A percentile compares a stretch with the other conserved stretches of the same genome.
Evolutionary conservation across 75 land plant species (phyloP).

Genomic region (Sequoia sempervirens): DNA sequence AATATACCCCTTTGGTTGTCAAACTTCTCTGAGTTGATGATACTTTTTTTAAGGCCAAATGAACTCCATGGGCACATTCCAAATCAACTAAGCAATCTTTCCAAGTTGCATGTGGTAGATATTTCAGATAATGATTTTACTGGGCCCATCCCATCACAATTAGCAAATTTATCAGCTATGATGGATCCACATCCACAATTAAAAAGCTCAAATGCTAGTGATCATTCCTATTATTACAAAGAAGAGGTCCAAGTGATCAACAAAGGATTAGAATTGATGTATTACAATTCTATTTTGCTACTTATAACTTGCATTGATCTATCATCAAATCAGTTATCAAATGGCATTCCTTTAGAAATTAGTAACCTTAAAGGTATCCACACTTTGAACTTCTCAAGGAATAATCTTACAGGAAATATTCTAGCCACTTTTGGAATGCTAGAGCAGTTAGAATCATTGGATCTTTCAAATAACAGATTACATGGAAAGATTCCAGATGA

Average conservation of each 20-base stretch:
- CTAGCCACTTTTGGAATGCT: background rate
- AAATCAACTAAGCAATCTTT: too few species aligned
- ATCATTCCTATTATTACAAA: background rate
- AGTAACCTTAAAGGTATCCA: background rate
- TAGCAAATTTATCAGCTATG: too few species aligned
- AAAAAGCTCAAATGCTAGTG: too few species aligned
- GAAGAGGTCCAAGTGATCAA: background rate
- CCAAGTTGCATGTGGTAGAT: too few species aligned
- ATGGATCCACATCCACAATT: too few species aligned
- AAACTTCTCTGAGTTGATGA: too few species aligned
- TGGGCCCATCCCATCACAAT: too few species aligned
- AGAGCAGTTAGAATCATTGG: background rate
- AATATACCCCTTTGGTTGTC: too few species aligned
- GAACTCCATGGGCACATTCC: too few species aligned
- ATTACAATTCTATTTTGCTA: background rate
- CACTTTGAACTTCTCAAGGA: conserved; percentile 9
- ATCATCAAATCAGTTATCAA: conserved; percentile 6
- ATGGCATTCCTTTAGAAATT: conserved; percentile 6
- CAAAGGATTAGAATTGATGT: background rate
- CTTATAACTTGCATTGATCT: background rate
- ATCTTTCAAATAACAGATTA: conserved; percentile 8
- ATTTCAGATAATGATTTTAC: too few species aligned
- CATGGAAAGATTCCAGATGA: conserved; percentile 7
- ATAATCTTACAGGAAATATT: conserved; percentile 5
- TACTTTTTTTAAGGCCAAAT: too few species aligned